Base-by-base conservation (phyloP, 2,329 filamentous ascomycete genomes). In the Aspergillus brunneoviolaceus region DNA sequence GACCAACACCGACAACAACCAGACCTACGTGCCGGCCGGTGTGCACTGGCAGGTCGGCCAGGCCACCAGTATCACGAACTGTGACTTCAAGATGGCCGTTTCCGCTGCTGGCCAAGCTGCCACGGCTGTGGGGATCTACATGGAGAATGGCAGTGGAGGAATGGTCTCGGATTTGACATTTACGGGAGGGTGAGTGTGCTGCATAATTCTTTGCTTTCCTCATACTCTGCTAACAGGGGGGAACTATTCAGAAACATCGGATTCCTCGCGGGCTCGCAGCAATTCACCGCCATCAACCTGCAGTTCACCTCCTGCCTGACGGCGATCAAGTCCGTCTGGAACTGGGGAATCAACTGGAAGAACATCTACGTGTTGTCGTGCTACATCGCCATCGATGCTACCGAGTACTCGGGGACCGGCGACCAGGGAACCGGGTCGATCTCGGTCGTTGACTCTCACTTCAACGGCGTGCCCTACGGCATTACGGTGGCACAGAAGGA, bases 1-100 rank as follows among this genome's bases (percentile, higher is more conserved):
- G 33, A 57, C 49, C 12, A 58, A 54, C 12, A 31, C 29, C 11
- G 56, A 53, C 39, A 35, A 49, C 21, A 21, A 33, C 11, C 53
- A 59, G 16, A 75, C 79, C 63, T 78, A 74, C 50, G 72, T 77
- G 1, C 86, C 86, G 60, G 83, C 86, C 25, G 86, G 87, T 66
- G 88, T 91, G 62, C 88, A 90, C 74, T 90, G 87, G 87, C 88
- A 90, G 74, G 87, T 90, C 25, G 87, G 88, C 23, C 88, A 91
- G 55, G 88, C 87, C 33, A 90, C 87, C 2, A 87, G 84, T 64
- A 77, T 91, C 59, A 87, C 90, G 75, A 90, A 90, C 23, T 91
- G 47, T 57, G 81, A 85, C 68, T 89, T 91, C 80, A 83, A 88
- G 75, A 90, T 91, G 88, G 73, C 74, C 6, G 66, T 80, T 63